Evolutionary conservation across 1,284 basidiomycete genomes (phyloP).

Genomic region (Tylopilus sp.): DNA sequence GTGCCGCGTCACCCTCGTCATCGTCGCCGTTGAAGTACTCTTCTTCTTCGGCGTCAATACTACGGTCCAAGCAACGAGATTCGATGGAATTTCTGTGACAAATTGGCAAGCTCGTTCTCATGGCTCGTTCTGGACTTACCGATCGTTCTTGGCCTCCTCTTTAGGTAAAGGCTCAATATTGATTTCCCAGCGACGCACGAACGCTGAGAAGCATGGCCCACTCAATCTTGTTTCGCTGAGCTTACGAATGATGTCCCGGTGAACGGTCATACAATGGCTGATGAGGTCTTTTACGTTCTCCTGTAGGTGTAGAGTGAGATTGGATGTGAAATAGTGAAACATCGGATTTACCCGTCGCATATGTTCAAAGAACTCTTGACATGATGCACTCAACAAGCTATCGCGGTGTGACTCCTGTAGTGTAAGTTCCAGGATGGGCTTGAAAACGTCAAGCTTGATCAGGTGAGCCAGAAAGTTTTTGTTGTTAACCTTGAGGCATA

Average conservation of each 20-base stretch:
- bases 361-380: constrained; percentile 92
- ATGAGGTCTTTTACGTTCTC: constrained; percentile 88
- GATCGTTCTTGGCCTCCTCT: constrained; percentile 42
- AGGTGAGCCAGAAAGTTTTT: constrained; percentile 83
- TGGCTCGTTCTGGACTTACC: constrained; percentile 16
- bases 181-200: constrained; percentile 85
- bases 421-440: constrained; percentile 80
- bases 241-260: constrained; percentile 62
- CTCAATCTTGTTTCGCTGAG: constrained; percentile 62
- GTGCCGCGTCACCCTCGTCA: constrained; percentile 40
- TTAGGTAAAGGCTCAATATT: constrained; percentile 80
- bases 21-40: constrained; percentile 89
- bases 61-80: constrained; percentile 45
- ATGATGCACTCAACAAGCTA: constrained; percentile 91
- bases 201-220: constrained; percentile 66
- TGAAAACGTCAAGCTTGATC: constrained; percentile 81
- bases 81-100: constrained; percentile 38
- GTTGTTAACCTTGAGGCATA: constrained; percentile 82
- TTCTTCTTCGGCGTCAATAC: constrained; percentile 72
- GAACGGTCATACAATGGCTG: constrained; percentile 77
- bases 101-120: constrained; percentile 6
- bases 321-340: constrained; percentile 2
- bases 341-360: constrained; percentile 69
- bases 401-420: constrained; percentile 80
- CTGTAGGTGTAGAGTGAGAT: constrained; percentile 38